Evolutionary conservation across 768 basidiomycete genomes (phyloP), one percentile per base, ranked within the genome.

Genomic region (Phaffia tasmanica): DNA sequence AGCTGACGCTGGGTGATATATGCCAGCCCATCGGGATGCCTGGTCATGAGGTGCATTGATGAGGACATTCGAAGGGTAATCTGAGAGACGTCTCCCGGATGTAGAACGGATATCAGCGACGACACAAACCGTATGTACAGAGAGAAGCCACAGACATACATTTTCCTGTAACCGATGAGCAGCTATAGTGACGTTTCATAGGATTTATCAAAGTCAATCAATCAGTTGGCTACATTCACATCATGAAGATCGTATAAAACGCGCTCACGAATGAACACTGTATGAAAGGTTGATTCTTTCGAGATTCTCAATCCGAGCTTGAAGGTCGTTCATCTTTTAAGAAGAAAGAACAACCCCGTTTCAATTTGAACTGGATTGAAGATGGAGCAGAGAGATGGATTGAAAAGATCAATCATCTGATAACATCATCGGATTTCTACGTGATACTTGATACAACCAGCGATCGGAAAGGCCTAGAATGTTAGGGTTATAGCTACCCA

Each of bases 11-110:
- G 23, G 54, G 1, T 30, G 25, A n/a, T 62, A 66, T n/a, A 23
- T 56, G 23, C 62, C 69, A 0, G 62, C 67, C 71, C 71, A 71
- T 23, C 71, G 63, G 0, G 69, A 70, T 15, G 59, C 60, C 23
- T 62, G 29, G 49, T 71, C 69, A 27, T 57, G 46, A 18, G 71
- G 71, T 16, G 50, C 42, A 47, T 68, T 63, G 25, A 64, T 51
- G 30, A 71, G 64, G 30, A 71, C 60, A 29, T 63, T 66, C 4
- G 60, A 47, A 19, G 69, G 69, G n/a, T n/a, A 61, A 49, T 61
- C 58, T 60, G 27, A 9, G 46, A n/a, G 54, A 27, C 54, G 32
- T 21, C 18, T 15, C 30, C 16, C 14, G 14, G 32, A 47, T 23
- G 42, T 15, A 47, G 15, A 30, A 8, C 8, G 42, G 3, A 46